A percentile compares a stretch with the other conserved stretches of the same genome.
phyloP scores from a whole-genome alignment of 495 filamentous ascomycete species.

The Penicillium parvum region DNA sequence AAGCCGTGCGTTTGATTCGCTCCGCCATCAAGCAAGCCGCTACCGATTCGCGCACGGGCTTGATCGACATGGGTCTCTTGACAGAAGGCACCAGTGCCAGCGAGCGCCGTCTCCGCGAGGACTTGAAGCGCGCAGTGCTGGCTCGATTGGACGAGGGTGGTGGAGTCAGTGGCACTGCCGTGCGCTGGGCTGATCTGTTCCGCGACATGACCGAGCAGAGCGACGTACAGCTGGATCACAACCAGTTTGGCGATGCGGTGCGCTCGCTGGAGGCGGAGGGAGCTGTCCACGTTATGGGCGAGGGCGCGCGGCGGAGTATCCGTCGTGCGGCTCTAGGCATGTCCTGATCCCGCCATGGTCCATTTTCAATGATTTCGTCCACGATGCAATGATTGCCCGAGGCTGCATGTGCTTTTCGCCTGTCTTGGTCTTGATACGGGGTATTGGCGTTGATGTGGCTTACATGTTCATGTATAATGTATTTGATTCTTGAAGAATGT shows the following conservation, averaged over 20 bases:
- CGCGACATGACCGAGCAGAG: slow-evolving; percentile 70
- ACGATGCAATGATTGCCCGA: slow-evolving; percentile 19
- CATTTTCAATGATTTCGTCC: slow-evolving; percentile 4
- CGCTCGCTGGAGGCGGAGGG: slow-evolving; percentile 81
- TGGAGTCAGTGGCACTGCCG: slow-evolving; percentile 53
- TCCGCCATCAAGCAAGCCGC: slow-evolving; percentile 95
- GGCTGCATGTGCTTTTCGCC: slow-evolving; percentile 11
- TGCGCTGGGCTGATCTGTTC: slow-evolving; percentile 73
- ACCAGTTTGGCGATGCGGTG: slow-evolving; percentile 78
- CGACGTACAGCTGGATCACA: slow-evolving; percentile 64
- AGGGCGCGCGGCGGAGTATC: slow-evolving; percentile 77
- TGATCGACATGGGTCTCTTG: slow-evolving; percentile 94
- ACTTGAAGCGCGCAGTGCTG: slow-evolving; percentile 77
- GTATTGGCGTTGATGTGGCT: slow-evolving; percentile 6
- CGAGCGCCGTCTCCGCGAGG: slow-evolving; percentile 73
- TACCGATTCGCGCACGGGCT: slow-evolving; percentile 82
- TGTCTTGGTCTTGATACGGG: not conserved
- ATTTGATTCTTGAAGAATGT: not conserved
- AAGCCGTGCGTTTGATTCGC: slow-evolving; percentile 89
- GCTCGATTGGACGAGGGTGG: slow-evolving; percentile 72
- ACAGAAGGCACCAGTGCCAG: slow-evolving; percentile 85
- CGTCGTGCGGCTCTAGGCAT: slow-evolving; percentile 48
- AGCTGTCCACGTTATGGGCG: slow-evolving; percentile 71
- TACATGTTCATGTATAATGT: too few species aligned
- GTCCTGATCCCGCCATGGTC: slow-evolving; percentile 3